A percentile compares a stretch with the other conserved stretches of the same genome.
These are phyloP conservation scores for Candida khao-thaluensis DNA, from an alignment of 805 yeast genomes.

Conservation along the genomic window DNA sequence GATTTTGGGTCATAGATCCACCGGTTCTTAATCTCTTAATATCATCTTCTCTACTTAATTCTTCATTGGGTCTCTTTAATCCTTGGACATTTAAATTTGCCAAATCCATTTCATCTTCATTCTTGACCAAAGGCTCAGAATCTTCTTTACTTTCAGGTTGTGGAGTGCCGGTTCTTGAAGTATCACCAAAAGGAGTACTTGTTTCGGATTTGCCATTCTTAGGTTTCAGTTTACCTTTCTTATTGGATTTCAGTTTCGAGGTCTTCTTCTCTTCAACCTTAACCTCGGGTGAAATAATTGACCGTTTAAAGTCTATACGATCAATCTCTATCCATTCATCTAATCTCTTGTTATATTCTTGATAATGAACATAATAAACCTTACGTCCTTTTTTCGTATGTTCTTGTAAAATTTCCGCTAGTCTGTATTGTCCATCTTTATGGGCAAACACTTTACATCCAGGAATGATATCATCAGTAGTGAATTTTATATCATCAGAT, in stretches of 20 bases:
- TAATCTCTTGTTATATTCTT: constrained; percentile 89
- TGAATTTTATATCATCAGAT: constrained; percentile 18
- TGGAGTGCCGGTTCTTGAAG: constrained; percentile 20
- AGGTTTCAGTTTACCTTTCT: constrained; percentile 23
- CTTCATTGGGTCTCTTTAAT: constrained; percentile 60
- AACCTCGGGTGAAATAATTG: constrained; percentile 70
- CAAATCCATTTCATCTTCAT: constrained; percentile 75
- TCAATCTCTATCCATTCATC: constrained; percentile 89
- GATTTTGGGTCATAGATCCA: constrained; percentile 95
- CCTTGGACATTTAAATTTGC: constrained; percentile 88
- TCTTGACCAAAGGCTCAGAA: constrained; percentile 22
- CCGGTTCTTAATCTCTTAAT: constrained; percentile 86
- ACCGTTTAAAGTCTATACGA: constrained; percentile 68
- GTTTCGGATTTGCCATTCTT: constrained; percentile 15
- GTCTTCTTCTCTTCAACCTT: constrained; percentile 45
- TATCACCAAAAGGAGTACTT: background rate
- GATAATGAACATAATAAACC: constrained; percentile 90
- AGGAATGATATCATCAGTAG: constrained; percentile 52
- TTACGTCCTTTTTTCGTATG: constrained; percentile 73
- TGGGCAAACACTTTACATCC: constrained; percentile 83
- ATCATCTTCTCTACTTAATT: constrained; percentile 84
- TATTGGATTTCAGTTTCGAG: constrained; percentile 25
- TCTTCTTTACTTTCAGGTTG: constrained; percentile 27
- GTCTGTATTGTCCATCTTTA: constrained; percentile 76
- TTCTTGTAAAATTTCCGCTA: constrained; percentile 82